Evolutionary conservation across 352 stramenopile genomes (phyloP).

Genomic region (Pythium dissotocum): DNA sequence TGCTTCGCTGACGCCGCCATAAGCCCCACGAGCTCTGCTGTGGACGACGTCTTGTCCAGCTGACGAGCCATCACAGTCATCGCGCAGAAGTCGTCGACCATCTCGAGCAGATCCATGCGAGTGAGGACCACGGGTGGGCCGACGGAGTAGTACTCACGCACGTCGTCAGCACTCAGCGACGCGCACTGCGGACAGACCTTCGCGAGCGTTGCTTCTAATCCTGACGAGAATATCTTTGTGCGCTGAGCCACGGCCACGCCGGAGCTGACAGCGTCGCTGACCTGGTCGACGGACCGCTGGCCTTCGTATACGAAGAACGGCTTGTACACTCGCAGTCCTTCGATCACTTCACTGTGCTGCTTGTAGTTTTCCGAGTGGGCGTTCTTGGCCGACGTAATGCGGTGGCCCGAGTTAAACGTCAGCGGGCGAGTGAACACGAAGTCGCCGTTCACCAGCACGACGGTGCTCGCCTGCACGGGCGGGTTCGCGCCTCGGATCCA

Average conservation of each 20-base stretch:
- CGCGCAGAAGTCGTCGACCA: constrained; percentile 72
- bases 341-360: constrained; percentile 59
- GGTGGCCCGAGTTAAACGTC: constrained; percentile 53
- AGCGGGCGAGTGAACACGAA: constrained; percentile 77
- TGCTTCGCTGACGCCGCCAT: constrained; percentile 61
- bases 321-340: constrained; percentile 81
- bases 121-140: constrained; percentile 65
- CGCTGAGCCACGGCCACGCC: constrained; percentile 64
- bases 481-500: constrained; percentile 71
- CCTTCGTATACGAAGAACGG: constrained; percentile 80
- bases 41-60: constrained; percentile 41
- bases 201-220: constrained; percentile 34
- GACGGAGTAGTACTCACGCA: constrained; percentile 50
- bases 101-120: constrained; percentile 42
- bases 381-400: constrained; percentile 49
- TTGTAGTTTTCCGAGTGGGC: constrained; percentile 66
- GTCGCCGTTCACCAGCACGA: constrained; percentile 71
- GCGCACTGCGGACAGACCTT: constrained; percentile 57
- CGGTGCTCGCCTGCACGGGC: constrained; percentile 46
- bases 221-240: constrained; percentile 40
- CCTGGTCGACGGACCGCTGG: constrained; percentile 29
- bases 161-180: constrained; percentile 28
- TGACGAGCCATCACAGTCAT: constrained; percentile 52
- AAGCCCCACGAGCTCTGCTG: constrained; percentile 61
- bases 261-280: constrained; percentile 44